Conservation (phyloP, 202 grass and related monocot species). For the Zizania palustris region DNA sequence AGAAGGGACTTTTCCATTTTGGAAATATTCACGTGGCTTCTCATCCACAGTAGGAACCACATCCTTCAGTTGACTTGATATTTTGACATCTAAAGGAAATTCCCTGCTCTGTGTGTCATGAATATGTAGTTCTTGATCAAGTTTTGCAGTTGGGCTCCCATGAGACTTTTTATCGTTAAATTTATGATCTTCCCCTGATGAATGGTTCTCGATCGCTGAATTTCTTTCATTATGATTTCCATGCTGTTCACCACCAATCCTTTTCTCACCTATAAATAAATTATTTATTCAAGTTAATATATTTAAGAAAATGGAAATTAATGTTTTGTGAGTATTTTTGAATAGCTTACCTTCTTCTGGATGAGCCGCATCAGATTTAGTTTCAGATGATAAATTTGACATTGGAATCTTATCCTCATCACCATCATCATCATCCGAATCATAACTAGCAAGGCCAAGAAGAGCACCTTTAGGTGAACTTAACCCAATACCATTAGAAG, state of each 20-base stretch:
- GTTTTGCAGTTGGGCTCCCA: constrained; percentile 16
- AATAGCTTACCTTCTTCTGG: constrained; percentile 40
- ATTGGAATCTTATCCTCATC: constrained; percentile 38
- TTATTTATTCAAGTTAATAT: constrained; percentile 33
- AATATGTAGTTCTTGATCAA: constrained; percentile 16
- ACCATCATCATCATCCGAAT: constrained; percentile 70
- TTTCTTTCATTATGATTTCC: constrained; percentile 33
- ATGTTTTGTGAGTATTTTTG: constrained; percentile 34
- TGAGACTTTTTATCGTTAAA: constrained; percentile 9
- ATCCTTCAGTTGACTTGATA: constrained; percentile 40
- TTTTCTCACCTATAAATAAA: constrained; percentile 31
- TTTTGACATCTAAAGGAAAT: constrained; percentile 35
- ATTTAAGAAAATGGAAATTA: constrained; percentile 26
- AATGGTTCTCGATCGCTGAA: constrained; percentile 24
- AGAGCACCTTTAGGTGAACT: constrained; percentile 65
- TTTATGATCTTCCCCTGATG: constrained; percentile 33
- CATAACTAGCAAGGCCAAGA: constrained; percentile 95
- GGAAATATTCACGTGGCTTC: constrained; percentile 28
- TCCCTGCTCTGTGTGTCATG: constrained; percentile 33
- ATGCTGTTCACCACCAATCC: constrained; percentile 25
- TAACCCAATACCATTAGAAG: constrained; percentile 39
- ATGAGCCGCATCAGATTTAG: constrained; percentile 36
- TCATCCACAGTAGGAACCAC: constrained; percentile 38
- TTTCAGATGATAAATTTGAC: constrained; percentile 47
- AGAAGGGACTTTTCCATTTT: constrained; percentile 40